Base-by-base conservation (phyloP, 129 eudicot species). In the Lonicera japonica region DNA sequence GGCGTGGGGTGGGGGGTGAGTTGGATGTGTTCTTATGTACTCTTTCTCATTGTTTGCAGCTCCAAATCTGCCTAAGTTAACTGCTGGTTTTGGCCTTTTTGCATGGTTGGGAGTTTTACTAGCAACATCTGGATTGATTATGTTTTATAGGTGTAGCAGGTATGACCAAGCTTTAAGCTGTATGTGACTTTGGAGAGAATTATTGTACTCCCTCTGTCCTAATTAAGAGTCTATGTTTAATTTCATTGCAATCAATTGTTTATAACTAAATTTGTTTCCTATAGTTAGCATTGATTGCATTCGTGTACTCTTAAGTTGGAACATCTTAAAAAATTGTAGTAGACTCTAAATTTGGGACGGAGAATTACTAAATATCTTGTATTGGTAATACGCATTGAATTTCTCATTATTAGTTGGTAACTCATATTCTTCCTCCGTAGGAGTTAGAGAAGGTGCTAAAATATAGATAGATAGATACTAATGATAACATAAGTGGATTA, bases 71-170 rank as follows among this genome's bases (percentile, higher is more conserved):
- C 99, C 96, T 6, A 77, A 76, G 54, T 80, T 92, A 79, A 80
- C 89, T 16, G 84, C 90, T 70, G 89, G 87, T 11, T 69, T 81
- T 68, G 92, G 83, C 39, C 71, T 85, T 65, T 48, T 88, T 68
- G 95, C 99, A 1, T 92, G 99, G 99, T 66, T 76, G 64, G 96
- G 96, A 67, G 90, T 77, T 52, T 43, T 85, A 21, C 79, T 80
- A 61, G 91, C 96, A 53, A 70, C 85, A 25, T 53, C 69, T 6
- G 99, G 99, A 68, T 59, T 92, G 72, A 56, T 85, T 67, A 64
- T 83, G 76, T 92, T 92, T 56, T 92, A 88, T 59, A 78, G 87
- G 72, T 92, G 99, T 77, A 92, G 99, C 80, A 76, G 92, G 99
- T 92, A 84, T 68, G 54, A 48, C 60, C 21, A 41, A 36, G 29